Base-by-base conservation (phyloP, 2,329 filamentous ascomycete genomes). In the Calonectria pauciramosa region DNA sequence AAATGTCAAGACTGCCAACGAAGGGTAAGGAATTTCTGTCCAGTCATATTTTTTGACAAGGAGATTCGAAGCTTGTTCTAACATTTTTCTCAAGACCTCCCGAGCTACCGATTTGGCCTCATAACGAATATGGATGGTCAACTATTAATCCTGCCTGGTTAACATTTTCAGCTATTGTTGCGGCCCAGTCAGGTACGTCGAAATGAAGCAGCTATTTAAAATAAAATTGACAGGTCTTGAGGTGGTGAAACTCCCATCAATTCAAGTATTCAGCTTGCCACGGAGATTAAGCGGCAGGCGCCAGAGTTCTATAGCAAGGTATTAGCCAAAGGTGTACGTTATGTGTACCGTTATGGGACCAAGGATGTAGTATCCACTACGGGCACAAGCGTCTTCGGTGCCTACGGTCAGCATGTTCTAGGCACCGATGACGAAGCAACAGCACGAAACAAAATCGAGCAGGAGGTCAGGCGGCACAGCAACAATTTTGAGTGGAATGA, bases 31-130 rank as follows among this genome's bases (percentile, higher is more conserved):
- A 41, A 41, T 5, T n/a, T 7, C 18, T 20, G 7, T 9, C n/a
- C 9, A 44, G 20, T 4, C 8, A n/a, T 44, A 41, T 7, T 44
- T 44, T 44, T n/a, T 20, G 7, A n/a, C 5, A 10, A 44, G 18
- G 18, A 44, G 18, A 1, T 44, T 44, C 2, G 6, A 9, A 18
- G 8, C 1, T 9, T 9, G 5, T 44, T n/a, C 18, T 44, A n/a
- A 44, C 18, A 20, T 20, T 20, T n/a, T 9, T 0, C 18, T 9
- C 7, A 44, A 75, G 75, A 60, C 84, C 84, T 5, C 82, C 84
- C 10, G 82, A 84, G 23, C 75, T 86, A n/a, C 84, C 85, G 0
- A 86, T 85, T 30, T 86, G 83, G 84, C 84, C 84, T 6, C 84
- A 85, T 28, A 85, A 83, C 38, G 84, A 85, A 71, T 85, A 85